phyloP scores from a whole-genome alignment of 1,139 yeast species.

The Lodderomyces jiufengensis region DNA sequence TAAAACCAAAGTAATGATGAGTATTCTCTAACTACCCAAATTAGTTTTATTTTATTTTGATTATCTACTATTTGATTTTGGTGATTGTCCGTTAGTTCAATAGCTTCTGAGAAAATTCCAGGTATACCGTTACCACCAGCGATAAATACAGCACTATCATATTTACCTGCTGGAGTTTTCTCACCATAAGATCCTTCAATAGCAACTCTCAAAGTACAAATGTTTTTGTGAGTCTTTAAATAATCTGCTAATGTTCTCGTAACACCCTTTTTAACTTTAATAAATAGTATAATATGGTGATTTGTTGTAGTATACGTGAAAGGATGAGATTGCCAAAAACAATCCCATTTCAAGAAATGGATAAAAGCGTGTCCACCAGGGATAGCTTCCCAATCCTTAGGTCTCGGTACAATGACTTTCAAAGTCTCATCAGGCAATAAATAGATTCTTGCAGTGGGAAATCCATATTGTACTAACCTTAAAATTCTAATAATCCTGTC shows the following conservation, averaged over 20 bases:
- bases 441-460: slow-evolving; percentile 47
- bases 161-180: slow-evolving; percentile 25
- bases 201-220: slow-evolving; percentile 30
- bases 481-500: slow-evolving; percentile 39
- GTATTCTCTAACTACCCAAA: slow-evolving; percentile 52
- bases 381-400: slow-evolving; percentile 36
- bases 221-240: slow-evolving; percentile 25
- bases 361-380: slow-evolving; percentile 56
- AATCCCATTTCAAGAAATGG: slow-evolving; percentile 35
- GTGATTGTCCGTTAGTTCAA: slow-evolving; percentile 12
- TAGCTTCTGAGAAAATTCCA: slow-evolving; percentile 40
- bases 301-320: slow-evolving; percentile 31
- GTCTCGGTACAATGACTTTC: slow-evolving; percentile 38
- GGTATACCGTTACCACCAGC: slow-evolving; percentile 48
- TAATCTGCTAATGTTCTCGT: slow-evolving; percentile 31
- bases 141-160: slow-evolving; percentile 30
- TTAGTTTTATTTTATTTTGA: slow-evolving; percentile 31
- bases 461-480: slow-evolving; percentile 36
- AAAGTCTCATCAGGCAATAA: slow-evolving; percentile 42
- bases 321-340: slow-evolving; percentile 46
- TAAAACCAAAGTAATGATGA: slow-evolving; percentile 47
- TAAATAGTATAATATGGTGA: slow-evolving; percentile 25
- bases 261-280: slow-evolving; percentile 38
- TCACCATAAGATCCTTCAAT: slow-evolving; percentile 45
- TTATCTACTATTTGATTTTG: slow-evolving; percentile 9